Conservation (phyloP, 2,329 filamentous ascomycete species). For the Verticillium tricorpus region DNA sequence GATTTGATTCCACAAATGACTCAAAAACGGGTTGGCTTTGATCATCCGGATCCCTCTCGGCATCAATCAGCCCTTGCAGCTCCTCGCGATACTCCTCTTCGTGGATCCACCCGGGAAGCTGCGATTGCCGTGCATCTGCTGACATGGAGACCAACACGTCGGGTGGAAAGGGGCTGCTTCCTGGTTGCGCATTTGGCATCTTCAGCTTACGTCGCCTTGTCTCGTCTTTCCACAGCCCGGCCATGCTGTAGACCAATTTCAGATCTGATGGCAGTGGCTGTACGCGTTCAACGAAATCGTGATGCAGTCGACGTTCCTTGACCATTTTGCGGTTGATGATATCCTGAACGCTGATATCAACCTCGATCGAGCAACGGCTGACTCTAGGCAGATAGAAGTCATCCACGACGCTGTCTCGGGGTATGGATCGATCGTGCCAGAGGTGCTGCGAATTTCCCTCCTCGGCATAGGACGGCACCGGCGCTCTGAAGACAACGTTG, state of each 20-base stretch:
- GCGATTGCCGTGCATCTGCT: constrained; percentile 67
- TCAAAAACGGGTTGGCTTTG: constrained; percentile 53
- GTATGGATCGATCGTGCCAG: constrained; percentile 77
- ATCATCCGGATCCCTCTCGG: constrained; percentile 53
- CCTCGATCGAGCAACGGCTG: constrained; percentile 85
- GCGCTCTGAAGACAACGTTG: constrained; percentile 68
- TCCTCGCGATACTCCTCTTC: constrained; percentile 75
- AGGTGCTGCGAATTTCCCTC: constrained; percentile 56
- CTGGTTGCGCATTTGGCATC: constrained; percentile 59
- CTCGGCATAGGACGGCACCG: constrained; percentile 66
- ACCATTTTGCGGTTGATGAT: constrained; percentile 80
- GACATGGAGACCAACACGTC: constrained; percentile 88
- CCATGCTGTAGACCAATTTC: constrained; percentile 92
- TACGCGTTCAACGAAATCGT: constrained; percentile 75
- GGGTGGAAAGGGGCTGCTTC: constrained; percentile 71
- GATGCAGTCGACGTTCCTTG: constrained; percentile 72
- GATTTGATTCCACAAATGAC: constrained; percentile 53
- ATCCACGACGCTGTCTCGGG: constrained; percentile 53
- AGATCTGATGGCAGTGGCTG: constrained; percentile 60
- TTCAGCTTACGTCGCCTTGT: constrained; percentile 70
- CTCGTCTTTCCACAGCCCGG: constrained; percentile 88
- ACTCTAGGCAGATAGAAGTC: constrained; percentile 64
- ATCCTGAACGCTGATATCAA: constrained; percentile 84
- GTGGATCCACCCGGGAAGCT: constrained; percentile 84
- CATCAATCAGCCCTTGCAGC: constrained; percentile 55